Base-by-base conservation (phyloP, 2,329 filamentous ascomycete genomes). In the Ceratocystis ficicola region DNA sequence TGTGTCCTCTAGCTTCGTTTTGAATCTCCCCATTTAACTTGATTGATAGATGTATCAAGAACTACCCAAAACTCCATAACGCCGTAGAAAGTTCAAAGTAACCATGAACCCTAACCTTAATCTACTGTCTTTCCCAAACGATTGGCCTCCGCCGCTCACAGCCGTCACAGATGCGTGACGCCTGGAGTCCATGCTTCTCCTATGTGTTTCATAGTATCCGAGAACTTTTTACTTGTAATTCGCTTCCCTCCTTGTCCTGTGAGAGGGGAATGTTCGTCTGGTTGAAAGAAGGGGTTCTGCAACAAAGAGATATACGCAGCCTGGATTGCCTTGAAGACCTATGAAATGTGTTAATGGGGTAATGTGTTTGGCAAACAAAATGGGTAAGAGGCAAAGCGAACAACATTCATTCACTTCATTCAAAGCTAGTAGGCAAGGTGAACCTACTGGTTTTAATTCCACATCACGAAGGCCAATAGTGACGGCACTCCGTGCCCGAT, bases 281-380 rank as follows among this genome's bases (percentile, higher is more conserved):
- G 93, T 60, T 88, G 86, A 75, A 92, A 97, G 76, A 99, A 99
- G 0, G 93, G 93, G 72, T 99, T 97, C 76, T 96, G 88, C 70
- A 97, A 77, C 63, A 99, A 78, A 68, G 85, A 80, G 67, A 97
- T 88, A 72, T 96, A 99, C 36, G 93, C 91, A n/a, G 83, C 86
- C 77, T 97, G 94, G 76, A 99, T 84, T 32, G 92, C 91, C 73
- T 87, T 85, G 73, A 99, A 99, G 30, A 94, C 68, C 68, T 69
- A 41, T 22, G 3, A n/a, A 8, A 6, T 15, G 17, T 8, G 28
- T 59, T 59, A 59, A 30, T 20, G 6, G 5, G 5, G 55, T 6
- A 8, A 12, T n/a, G 10, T 30, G 2, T 36, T n/a, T 32, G 12
- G 8, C 25, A 12, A 30, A 3, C 20, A n/a, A 12, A 30, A 32